Evolutionary conservation across 768 basidiomycete genomes (phyloP).

Genomic region (Lyophyllum decastes): DNA sequence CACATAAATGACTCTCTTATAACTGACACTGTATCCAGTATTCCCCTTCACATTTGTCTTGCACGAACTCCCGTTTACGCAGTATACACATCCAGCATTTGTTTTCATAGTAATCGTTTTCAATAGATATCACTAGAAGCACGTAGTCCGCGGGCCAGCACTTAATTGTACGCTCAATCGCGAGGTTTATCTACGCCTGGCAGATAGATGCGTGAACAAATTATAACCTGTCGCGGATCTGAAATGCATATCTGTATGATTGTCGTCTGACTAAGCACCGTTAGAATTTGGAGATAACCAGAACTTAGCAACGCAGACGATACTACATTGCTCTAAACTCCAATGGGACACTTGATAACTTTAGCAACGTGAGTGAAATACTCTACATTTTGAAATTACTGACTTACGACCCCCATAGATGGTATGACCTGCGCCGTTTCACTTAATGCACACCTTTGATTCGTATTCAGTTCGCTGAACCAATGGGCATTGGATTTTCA

Average conservation of each 20-base stretch:
- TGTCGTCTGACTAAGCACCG: too few species aligned
- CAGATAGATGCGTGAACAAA: too few species aligned
- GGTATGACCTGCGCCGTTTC: slow-evolving; percentile 12
- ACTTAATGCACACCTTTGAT: slow-evolving; percentile 2
- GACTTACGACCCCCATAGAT: slow-evolving; percentile 8
- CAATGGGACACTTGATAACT: slow-evolving; percentile 88
- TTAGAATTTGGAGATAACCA: too few species aligned
- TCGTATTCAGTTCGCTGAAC: slow-evolving; percentile 73
- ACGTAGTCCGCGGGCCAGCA: background rate
- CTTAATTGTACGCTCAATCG: too few species aligned
- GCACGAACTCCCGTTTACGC: slow-evolving; percentile 8
- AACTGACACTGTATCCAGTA: slow-evolving; percentile 1
- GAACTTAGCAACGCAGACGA: too few species aligned
- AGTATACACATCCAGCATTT: slow-evolving; percentile 13
- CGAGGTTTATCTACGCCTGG: background rate
- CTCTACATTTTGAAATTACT: background rate
- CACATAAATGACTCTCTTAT: background rate
- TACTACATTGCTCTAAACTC: background rate
- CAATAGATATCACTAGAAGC: slow-evolving; percentile 9
- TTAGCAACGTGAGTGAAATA: slow-evolving; percentile 71
- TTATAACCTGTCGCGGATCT: too few species aligned
- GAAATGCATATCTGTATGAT: too few species aligned
- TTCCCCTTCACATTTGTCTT: background rate
- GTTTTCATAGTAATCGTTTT: slow-evolving; percentile 19
- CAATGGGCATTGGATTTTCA: slow-evolving; percentile 98